Base-by-base conservation (phyloP, 164 flowering plant species). In the Vitis rotundifolia region DNA sequence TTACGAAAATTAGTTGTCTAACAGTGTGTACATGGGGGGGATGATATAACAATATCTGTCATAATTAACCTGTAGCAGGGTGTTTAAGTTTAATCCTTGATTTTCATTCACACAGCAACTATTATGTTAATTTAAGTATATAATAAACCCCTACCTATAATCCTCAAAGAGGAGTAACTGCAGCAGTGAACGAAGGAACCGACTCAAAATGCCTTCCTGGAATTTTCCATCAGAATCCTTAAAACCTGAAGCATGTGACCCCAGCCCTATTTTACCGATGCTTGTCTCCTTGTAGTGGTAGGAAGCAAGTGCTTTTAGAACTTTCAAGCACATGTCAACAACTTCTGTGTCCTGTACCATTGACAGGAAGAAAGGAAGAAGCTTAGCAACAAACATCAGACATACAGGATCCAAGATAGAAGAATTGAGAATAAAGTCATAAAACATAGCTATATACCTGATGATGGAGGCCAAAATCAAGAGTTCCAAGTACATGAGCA, bases 111-210 rank as follows among this genome's bases (percentile, higher is more conserved):
- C 5, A 37, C 44, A 37, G 7, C 26, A 5, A 37, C 44, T 6
- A 37, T 37, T 37, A 5, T 37, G 5, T 37, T 6, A 37, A 37
- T 37, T 37, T 37, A 37, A 6, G 44, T 37, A 37, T 37, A 37
- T 3, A 2, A 37, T 37, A 6, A 37, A 37, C 26, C 53, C 9
- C 7, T 63, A 92, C 99, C 98, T 93, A 77, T 90, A 93, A 78
- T 95, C 96, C 79, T 87, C 93, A 76, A 93, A 95, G 69, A 93
- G 92, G 61, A 95, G 89, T 52, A 91, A 72, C 68, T 88, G 93
- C 81, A 95, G 82, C 74, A 93, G 66, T 49, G 85, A 80, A 61
- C 77, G 88, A 56, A 93, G 89, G 64, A 90, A 93, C 54, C 75
- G 85, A 61, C 91, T 84, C 70, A 92, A 77, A 78, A 93, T 77